Evolutionary conservation across 371 early-diverging fungal genomes (phyloP).

Genomic region (Syncephalis plumigaleata): DNA sequence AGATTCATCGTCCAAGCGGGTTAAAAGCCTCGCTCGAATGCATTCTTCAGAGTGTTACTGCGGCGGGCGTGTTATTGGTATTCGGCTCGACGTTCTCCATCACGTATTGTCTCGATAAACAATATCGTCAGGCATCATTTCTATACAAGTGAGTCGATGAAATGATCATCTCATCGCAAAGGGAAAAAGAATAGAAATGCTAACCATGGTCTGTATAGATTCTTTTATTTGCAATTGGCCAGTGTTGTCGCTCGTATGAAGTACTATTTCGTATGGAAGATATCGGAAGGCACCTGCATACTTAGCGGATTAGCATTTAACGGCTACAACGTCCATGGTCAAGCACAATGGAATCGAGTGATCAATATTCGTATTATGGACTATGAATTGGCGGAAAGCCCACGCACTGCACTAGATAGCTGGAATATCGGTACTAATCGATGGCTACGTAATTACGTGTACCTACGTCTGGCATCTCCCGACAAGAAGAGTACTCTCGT

Average conservation of each 20-base stretch:
- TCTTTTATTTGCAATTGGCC: slow-evolving; percentile 38
- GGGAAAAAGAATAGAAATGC: too few relatives aligned
- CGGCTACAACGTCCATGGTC: slow-evolving; percentile 36
- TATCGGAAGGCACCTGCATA: slow-evolving; percentile 74
- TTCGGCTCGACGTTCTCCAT: neutral
- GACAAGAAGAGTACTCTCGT: slow-evolving; percentile 31
- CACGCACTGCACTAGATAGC: slow-evolving; percentile 42
- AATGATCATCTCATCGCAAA: too few relatives aligned
- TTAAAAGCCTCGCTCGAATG: neutral
- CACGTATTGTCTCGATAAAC: neutral
- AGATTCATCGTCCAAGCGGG: neutral
- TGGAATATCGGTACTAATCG: slow-evolving; percentile 83
- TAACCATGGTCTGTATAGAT: too few relatives aligned
- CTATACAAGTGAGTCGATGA: neutral
- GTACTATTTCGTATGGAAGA: slow-evolving; percentile 73
- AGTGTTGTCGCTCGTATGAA: slow-evolving; percentile 53
- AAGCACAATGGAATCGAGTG: slow-evolving; percentile 27
- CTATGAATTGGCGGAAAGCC: slow-evolving; percentile 53
- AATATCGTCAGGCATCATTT: neutral
- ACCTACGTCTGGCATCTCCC: slow-evolving; percentile 37
- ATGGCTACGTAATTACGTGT: slow-evolving; percentile 77
- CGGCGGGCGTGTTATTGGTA: neutral
- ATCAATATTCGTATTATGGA: slow-evolving; percentile 50
- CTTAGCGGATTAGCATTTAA: slow-evolving; percentile 71
- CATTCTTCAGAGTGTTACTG: neutral